These are phyloP conservation scores for Tephrocybe sp. DNA, from an alignment of 768 basidiomycete genomes.

Conservation along the genomic window DNA sequence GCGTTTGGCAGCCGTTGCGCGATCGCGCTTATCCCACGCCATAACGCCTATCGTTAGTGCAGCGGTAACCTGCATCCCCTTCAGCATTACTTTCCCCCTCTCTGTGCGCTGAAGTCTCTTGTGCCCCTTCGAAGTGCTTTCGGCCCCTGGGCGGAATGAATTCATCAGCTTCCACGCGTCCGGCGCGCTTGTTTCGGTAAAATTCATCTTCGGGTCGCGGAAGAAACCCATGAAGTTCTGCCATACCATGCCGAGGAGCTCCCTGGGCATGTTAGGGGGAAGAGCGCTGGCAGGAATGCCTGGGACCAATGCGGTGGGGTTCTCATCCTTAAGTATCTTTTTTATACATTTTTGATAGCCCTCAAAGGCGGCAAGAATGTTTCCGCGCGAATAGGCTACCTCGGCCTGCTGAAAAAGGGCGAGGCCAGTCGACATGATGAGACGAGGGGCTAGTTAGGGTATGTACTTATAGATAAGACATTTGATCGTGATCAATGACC, in stretches of 20 bases:
- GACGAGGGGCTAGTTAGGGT: background rate
- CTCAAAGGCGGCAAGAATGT: constrained; percentile 23
- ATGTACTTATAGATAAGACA: too few species aligned
- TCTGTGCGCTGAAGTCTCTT: constrained; percentile 20
- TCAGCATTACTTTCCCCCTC: constrained; percentile 26
- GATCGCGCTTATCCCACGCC: constrained; percentile 31
- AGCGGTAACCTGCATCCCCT: constrained; percentile 30
- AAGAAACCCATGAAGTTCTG: constrained; percentile 29
- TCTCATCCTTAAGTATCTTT: constrained; percentile 28
- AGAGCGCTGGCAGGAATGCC: background rate
- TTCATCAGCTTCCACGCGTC: constrained; percentile 29
- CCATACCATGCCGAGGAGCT: constrained; percentile 27
- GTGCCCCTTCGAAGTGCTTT: constrained; percentile 11
- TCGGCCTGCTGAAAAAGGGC: constrained; percentile 9
- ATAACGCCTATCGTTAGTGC: constrained; percentile 28
- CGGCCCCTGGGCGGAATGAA: constrained; percentile 23
- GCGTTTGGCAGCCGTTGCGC: constrained; percentile 30
- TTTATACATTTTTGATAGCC: constrained; percentile 26
- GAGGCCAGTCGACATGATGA: constrained; percentile 9
- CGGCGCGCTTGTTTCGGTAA: constrained; percentile 22
- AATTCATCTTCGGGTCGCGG: constrained; percentile 21
- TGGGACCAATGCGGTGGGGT: constrained; percentile 19
- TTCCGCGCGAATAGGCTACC: constrained; percentile 1
- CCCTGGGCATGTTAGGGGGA: constrained; percentile 20
- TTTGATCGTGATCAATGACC: too few species aligned